Base-by-base conservation (phyloP, 768 basidiomycete species). In the Leccinum truebloodii region DNA sequence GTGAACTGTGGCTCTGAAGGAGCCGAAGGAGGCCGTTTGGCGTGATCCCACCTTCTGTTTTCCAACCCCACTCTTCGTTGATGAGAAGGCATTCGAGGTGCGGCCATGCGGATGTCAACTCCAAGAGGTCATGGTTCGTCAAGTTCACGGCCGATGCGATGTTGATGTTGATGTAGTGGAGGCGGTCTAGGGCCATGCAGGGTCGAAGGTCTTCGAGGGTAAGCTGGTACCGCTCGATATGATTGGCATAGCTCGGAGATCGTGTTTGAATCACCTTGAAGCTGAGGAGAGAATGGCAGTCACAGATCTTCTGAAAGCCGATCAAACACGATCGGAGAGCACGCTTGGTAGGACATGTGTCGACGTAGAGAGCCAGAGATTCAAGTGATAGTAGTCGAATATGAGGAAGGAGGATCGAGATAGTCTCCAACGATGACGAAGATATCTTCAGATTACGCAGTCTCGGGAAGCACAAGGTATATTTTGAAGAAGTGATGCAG, bases 1-100 rank as follows among this genome's bases (percentile, higher is more conserved):
- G 35, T 2, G 41, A 49, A 22, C 24, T 13, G 30, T 64, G 63
- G 14, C 20, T 41, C 37, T 57, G 54, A 18, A 71, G 58, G 28
- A 69, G 57, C 2, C 22, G 61, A 12, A 60, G 35, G n/a, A 69
- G 64, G 16, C 69, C 66, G 9, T 32, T 32, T 4, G 63, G 68
- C 0, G 69, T 68, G 44, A 69, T 54, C 14, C 66, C 69, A 9
- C 55, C 49, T 14, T 52, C 51, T 22, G 57, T 50, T 14, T 57
- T 58, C 66, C 68, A 70, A 16, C 69, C 69, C 58, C 59, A 68
- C 12, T 63, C 58, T 44, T 59, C 54, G 28, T 70, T 69, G 10
- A 69, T 59, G 55, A 59, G 44, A 10, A 69, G 58, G 13, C 28
- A 18, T 20, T 68, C 54, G 4, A 70, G 54, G 13, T 39, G 60